These are phyloP conservation scores for Pythium rhizo-oryzae DNA, from an alignment of 352 stramenopile genomes.

Conservation along the genomic window DNA sequence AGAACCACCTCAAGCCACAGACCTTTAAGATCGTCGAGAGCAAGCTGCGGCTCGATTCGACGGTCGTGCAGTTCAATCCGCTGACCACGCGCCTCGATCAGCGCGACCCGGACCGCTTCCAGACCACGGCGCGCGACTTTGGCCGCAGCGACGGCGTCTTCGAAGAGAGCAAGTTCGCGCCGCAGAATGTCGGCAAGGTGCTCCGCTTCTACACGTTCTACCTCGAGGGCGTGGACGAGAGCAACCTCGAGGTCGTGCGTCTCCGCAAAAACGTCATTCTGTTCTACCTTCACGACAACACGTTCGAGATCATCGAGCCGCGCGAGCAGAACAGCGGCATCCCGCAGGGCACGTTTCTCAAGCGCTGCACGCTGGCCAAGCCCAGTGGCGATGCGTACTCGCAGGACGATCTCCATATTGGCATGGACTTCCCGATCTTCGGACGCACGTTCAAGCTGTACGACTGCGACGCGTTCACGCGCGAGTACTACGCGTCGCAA, in stretches of 20 bases:
- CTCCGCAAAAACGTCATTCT: slow-evolving; percentile 80
- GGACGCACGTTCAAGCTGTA: slow-evolving; percentile 80
- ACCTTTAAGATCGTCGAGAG: slow-evolving; percentile 77
- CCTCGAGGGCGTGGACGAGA: slow-evolving; percentile 82
- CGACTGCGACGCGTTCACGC: slow-evolving; percentile 76
- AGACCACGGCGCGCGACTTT: slow-evolving; percentile 64
- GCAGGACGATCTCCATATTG: slow-evolving; percentile 58
- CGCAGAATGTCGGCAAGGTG: slow-evolving; percentile 74
- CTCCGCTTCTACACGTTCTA: slow-evolving; percentile 90
- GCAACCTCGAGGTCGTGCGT: slow-evolving; percentile 72
- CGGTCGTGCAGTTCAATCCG: slow-evolving; percentile 59
- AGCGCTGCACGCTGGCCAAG: slow-evolving; percentile 67
- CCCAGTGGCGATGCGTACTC: slow-evolving; percentile 54
- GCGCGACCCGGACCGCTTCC: slow-evolving; percentile 53
- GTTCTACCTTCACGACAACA: slow-evolving; percentile 86
- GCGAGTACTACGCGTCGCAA: slow-evolving; percentile 54
- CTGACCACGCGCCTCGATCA: slow-evolving; percentile 64
- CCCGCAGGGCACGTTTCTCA: slow-evolving; percentile 86
- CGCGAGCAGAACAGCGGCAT: slow-evolving; percentile 84
- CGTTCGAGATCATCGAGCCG: slow-evolving; percentile 89
- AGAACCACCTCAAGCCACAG: slow-evolving; percentile 77
- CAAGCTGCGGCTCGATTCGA: slow-evolving; percentile 62
- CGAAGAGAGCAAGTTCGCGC: slow-evolving; percentile 78
- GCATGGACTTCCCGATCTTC: slow-evolving; percentile 75
- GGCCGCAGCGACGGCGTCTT: slow-evolving; percentile 39